phyloP scores from a whole-genome alignment of 2,329 filamentous ascomycete genomes.

The Ophiostoma pallidulum region DNA sequence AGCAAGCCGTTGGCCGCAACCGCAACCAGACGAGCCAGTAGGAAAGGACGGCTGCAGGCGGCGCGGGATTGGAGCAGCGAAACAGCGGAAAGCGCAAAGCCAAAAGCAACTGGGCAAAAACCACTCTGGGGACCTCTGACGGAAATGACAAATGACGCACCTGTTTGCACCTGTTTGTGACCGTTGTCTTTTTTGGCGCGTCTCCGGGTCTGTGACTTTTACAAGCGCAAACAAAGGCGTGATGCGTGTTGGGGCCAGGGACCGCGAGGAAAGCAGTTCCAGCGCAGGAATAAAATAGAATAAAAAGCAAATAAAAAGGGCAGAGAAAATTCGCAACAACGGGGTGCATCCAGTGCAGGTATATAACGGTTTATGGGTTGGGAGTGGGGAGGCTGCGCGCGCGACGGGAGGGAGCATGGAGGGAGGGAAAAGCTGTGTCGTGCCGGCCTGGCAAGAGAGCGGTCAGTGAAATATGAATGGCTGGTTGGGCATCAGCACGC shows the following conservation, averaged over 20 bases:
- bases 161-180: not conserved
- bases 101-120: not conserved
- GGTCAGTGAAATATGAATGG: slow-evolving; percentile 24
- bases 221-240: not conserved
- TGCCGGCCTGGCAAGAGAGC: slow-evolving; percentile 20
- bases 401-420: slow-evolving; percentile 11
- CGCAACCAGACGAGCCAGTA: slow-evolving; percentile 1
- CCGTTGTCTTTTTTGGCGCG: not conserved
- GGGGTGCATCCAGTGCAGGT: slow-evolving; percentile 2
- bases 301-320: not conserved
- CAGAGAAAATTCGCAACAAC: slow-evolving; percentile 3
- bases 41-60: not conserved
- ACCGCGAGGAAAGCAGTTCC: not conserved
- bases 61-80: not conserved
- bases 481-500: slow-evolving; percentile 27
- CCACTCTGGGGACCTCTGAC: no score
- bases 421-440: slow-evolving; percentile 12
- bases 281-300: slow-evolving; percentile 1
- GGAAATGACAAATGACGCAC: slow-evolving; percentile 6
- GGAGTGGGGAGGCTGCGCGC: slow-evolving; percentile 2
- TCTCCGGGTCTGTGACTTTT: not conserved
- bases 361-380: slow-evolving; percentile 6
- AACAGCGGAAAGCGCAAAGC: no score
- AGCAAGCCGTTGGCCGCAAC: slow-evolving; percentile 1
- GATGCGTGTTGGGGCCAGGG: not conserved